Base-by-base conservation (phyloP, 371 early-diverging fungal genomes). In the Mucor mucedo region DNA sequence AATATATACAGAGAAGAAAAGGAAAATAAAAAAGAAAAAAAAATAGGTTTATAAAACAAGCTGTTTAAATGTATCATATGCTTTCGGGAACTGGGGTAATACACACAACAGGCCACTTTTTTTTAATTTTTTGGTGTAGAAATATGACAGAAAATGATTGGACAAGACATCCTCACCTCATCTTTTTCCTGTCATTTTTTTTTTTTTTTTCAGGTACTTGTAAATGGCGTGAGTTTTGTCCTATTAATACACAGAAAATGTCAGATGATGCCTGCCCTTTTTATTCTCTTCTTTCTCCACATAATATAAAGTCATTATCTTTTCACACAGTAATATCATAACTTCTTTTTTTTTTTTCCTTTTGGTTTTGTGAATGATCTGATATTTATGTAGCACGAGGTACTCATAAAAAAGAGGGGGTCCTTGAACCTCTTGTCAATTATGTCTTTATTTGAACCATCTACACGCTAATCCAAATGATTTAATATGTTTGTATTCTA, bases 21-120 rank as follows among this genome's bases (percentile, higher is more conserved):
- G 38, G 58, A 40, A n/a, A 33, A 55, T 21, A 21, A 5, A 29
- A 39, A 41, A 41, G 38, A 55, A 32, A 63, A 55, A 55, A 29
- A 38, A 11, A 21, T 47, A 14, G 33, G 33, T 35, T 45, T 62
- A 32, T 54, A 32, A 29, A 40, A 45, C 2, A 47, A 14, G 35
- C 35, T 35, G 6, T 35, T 35, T 35, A 40, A n/a, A 10, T 42
- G 28, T 2, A 9, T 42, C 30, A 52, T 35, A 13, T 39, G 49
- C 39, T 33, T 50, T 33, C 42, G 32, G 52, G 53, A 58, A 44
- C 54, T 61, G 61, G 62, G 62, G 55, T 58, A 65, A 54, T 53
- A 47, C 47, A 50, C n/a, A 55, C 62, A 68, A 68, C 68, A 68
- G 68, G 68, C 68, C 68, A 68, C 68, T 68, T 68, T 68, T 68